A percentile compares a stretch with the other conserved stretches of the same genome.
Evolutionary conservation across 345 rosid genomes (phyloP).

Genomic region (Camelina neglecta): DNA sequence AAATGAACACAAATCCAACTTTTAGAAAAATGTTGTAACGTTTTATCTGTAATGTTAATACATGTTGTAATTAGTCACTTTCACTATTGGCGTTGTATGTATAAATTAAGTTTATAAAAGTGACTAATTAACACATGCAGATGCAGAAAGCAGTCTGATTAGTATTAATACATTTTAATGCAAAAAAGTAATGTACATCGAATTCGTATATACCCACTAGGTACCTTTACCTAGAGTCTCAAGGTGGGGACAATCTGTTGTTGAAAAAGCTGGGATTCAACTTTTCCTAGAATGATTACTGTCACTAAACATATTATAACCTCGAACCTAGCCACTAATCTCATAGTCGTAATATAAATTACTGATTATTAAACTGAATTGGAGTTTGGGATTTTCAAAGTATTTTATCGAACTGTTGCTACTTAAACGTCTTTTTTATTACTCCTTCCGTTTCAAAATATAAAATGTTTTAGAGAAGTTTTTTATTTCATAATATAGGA

Average conservation of each 20-base stretch:
- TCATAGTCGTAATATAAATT: slow-evolving; percentile 13
- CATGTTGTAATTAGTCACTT: no score
- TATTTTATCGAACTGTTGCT: no score
- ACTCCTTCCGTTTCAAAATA: no score
- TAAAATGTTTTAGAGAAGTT: no score
- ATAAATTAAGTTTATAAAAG: not conserved
- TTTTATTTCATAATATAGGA: no score
- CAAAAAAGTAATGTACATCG: slow-evolving; percentile 7
- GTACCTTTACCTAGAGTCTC: not conserved
- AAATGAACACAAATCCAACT: not conserved
- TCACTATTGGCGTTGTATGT: no score
- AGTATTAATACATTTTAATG: not conserved
- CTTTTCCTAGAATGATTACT: slow-evolving; percentile 39
- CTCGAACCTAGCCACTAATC: slow-evolving; percentile 33
- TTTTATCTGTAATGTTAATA: no score
- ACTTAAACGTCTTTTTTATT: no score
- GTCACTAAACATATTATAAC: slow-evolving; percentile 26
- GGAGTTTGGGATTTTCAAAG: no score
- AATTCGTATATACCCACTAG: slow-evolving; percentile 31
- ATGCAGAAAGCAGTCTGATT: not conserved
- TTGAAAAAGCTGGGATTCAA: slow-evolving; percentile 38
- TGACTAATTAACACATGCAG: not conserved
- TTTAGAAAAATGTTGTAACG: not conserved
- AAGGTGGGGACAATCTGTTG: slow-evolving; percentile 35
- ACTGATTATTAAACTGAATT: slow-evolving; percentile 1